Evolutionary conservation across 129 eudicot species (phyloP).

Genomic region (Silybum marianum): DNA sequence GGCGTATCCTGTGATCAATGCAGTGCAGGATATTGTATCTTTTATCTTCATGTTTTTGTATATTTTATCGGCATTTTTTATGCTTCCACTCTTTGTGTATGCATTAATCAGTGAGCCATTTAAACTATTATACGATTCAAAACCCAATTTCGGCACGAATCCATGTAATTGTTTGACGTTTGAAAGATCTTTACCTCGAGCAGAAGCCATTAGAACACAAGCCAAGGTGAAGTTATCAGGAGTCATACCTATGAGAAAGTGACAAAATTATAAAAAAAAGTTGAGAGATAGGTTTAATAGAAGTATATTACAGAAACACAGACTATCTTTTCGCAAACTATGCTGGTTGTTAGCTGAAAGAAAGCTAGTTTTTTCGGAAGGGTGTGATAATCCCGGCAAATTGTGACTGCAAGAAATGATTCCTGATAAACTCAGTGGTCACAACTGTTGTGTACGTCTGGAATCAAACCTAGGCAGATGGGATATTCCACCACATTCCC

Average conservation of each 20-base stretch:
- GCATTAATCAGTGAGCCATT: conserved; percentile 63
- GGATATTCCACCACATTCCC: too few species aligned
- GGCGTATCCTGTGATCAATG: conserved; percentile 67
- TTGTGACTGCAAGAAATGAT: too few species aligned
- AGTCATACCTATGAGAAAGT: conserved; percentile 41
- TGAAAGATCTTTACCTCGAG: conserved; percentile 28
- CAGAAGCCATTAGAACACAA: conserved; percentile 46
- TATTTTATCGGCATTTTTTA: conserved; percentile 40
- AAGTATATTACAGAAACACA: too few species aligned
- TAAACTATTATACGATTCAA: conserved; percentile 44
- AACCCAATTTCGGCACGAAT: conserved; percentile 51
- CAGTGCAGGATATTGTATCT: conserved; percentile 61
- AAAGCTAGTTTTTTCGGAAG: neutral
- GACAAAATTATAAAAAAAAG: neutral
- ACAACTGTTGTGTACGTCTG: too few species aligned
- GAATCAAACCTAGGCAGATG: too few species aligned
- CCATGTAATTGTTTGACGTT: conserved; percentile 49
- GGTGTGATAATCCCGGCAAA: too few species aligned
- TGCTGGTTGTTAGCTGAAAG: neutral
- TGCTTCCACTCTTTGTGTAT: conserved; percentile 58
- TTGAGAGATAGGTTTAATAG: neutral
- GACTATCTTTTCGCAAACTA: neutral
- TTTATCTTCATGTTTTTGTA: conserved; percentile 46
- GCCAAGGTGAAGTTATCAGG: conserved; percentile 72
- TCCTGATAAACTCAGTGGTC: too few species aligned